Evolutionary conservation across 352 stramenopile species (phyloP), one percentile per base, ranked within the genome.

Genomic region (Pythium dissotocum): DNA sequence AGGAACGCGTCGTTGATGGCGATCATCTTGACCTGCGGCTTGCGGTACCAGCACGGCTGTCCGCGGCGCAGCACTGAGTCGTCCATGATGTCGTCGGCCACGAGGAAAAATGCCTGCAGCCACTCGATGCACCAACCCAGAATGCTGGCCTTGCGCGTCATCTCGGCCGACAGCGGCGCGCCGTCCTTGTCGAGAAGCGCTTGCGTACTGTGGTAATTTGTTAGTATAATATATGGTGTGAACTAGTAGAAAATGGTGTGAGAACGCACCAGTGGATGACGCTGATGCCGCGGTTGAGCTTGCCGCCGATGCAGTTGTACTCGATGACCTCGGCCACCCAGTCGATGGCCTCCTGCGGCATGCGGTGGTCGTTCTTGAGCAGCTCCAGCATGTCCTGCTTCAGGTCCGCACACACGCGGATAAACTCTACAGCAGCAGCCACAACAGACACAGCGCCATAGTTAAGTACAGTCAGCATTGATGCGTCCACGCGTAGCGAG

Each of bases 1-100:
- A 99, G 82, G 63, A 99, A 98, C 18, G 93, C 85, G 76, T 99
- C 97, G 72, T 99, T 99, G 78, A 99, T 98, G 38, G 95, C 96
- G 75, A 98, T 98, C 83, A 97, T 88, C 76, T 96, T 80, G 21
- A 97, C 74, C 42, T 94, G 77, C 1, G 87, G 69, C 35, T 91
- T 85, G 63, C 95, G 91, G 79, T 98, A 99, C 98, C 97, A 99
- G 84, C 97, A 99, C 55, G 97, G 94, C 72, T 98, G 85, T 24
- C 98, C 97, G 46, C 97, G 95, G 55, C 97, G 93, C 49, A 93
- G 98, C 51, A 97, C 82, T 30, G 89, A 98, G 6, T 90, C 89
- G 79, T 99, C 98, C 98, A 99, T 99, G 65, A 99, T 95, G 79
- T 99, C 98, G 77, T 99, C 98, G 0, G 97, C 97, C 4, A 99